phyloP scores from a whole-genome alignment of 176 grass and related monocot genomes.

The Aegilops sharonensis region DNA sequence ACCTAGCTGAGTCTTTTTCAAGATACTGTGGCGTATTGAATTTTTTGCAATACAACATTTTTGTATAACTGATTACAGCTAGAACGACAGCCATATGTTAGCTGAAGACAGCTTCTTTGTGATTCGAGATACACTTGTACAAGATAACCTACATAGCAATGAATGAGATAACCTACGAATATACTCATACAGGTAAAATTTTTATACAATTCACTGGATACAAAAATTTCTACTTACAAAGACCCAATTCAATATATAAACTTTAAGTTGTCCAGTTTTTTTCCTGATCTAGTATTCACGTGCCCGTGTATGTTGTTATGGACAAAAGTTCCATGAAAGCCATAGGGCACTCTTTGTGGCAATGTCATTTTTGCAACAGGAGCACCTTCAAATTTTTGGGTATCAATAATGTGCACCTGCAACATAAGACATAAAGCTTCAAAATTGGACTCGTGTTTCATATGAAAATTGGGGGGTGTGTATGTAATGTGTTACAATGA shows the following conservation, averaged over 20 bases:
- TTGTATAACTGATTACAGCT: not conserved
- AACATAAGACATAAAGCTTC: slow-evolving; percentile 1
- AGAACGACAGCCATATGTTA: not conserved
- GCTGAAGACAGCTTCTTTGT: not conserved
- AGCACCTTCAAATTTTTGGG: slow-evolving; percentile 33
- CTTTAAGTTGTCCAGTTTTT: not conserved
- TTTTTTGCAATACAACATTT: not conserved
- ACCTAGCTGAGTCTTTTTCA: not conserved
- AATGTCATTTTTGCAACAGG: slow-evolving; percentile 51
- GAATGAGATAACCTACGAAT: not conserved
- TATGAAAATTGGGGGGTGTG: not conserved
- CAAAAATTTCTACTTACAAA: not conserved
- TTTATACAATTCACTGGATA: not conserved
- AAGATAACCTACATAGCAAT: not conserved
- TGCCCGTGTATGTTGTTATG: not conserved
- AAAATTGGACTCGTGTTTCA: not conserved
- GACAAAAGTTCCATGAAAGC: slow-evolving; percentile 56
- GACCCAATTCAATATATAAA: not conserved
- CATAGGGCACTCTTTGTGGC: slow-evolving; percentile 51
- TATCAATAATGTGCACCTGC: slow-evolving; percentile 49
- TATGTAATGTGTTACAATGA: not conserved
- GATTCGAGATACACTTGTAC: not conserved
- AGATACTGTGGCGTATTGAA: not conserved
- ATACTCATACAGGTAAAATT: not conserved
- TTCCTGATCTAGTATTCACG: not conserved